These are phyloP conservation scores for Hypoxylon crocopeplum DNA, from an alignment of 495 filamentous ascomycete species.

Conservation along the genomic window DNA sequence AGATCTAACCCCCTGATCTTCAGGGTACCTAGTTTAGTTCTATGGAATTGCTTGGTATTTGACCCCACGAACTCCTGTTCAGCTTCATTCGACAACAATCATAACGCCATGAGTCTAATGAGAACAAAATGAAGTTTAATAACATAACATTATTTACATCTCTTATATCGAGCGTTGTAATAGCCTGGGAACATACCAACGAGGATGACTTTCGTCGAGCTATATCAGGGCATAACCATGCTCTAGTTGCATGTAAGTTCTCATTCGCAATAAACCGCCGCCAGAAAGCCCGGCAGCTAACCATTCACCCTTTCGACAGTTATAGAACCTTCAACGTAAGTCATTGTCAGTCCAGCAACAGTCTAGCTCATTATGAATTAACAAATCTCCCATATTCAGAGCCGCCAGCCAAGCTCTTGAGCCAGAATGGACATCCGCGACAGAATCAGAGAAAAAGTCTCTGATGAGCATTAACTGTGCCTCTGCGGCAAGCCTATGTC, in stretches of 20 bases:
- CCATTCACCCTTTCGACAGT: conserved; percentile 8
- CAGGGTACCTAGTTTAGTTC: conserved; percentile 27
- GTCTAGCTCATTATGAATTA: background rate
- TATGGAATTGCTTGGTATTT: conserved; percentile 23
- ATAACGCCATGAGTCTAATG: background rate
- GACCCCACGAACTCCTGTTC: conserved; percentile 20
- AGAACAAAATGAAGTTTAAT: conserved; percentile 30
- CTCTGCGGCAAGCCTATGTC: conserved; percentile 45
- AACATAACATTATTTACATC: conserved; percentile 19
- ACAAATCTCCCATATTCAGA: conserved; percentile 29
- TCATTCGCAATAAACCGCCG: background rate
- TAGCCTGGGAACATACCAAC: conserved; percentile 47
- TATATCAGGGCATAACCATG: conserved; percentile 42
- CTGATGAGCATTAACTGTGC: conserved; percentile 53
- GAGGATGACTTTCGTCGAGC: conserved; percentile 40
- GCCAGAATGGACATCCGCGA: conserved; percentile 46
- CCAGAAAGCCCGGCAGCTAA: conserved; percentile 1
- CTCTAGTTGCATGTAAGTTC: conserved; percentile 55
- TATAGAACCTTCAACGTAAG: conserved; percentile 43
- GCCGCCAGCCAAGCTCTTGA: conserved; percentile 47
- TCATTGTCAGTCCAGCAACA: background rate
- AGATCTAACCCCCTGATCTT: conserved; percentile 38
- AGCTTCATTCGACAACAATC: background rate
- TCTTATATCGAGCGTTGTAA: conserved; percentile 11
- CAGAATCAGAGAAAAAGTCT: conserved; percentile 33